These are phyloP conservation scores for Cardamine resedifolia DNA, from an alignment of 345 rosid genomes.

Conservation along the genomic window DNA sequence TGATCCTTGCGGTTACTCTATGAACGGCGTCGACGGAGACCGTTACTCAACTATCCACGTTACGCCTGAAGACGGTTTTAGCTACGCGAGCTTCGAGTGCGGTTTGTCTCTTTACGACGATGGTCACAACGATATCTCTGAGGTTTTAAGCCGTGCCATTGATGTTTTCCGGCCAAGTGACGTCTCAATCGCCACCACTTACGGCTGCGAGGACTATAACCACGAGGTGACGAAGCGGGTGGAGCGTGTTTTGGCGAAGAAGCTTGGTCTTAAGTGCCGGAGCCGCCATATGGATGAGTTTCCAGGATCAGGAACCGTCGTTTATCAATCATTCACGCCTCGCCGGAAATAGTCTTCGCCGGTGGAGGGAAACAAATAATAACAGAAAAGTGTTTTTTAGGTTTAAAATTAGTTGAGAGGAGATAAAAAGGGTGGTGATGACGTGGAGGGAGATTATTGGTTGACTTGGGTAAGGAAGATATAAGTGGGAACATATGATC, in stretches of 20 bases:
- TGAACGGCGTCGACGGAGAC: conserved; percentile 89
- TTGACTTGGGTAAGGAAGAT: conserved; percentile 47
- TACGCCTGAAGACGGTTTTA: conserved; percentile 92
- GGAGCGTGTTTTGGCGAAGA: conserved; percentile 60
- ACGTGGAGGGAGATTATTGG: conserved; percentile 51
- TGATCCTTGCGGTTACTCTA: conserved; percentile 98
- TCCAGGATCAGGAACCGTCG: conserved; percentile 64
- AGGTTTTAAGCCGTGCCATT: conserved; percentile 58
- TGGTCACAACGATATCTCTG: conserved; percentile 44
- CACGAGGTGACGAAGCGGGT: conserved; percentile 62
- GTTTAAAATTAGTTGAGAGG: conserved; percentile 22
- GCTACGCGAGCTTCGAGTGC: conserved; percentile 94
- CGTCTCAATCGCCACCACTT: conserved; percentile 70
- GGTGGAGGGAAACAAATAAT: background rate
- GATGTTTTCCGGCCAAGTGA: conserved; percentile 76
- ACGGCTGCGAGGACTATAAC: conserved; percentile 40
- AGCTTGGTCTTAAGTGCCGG: conserved; percentile 75
- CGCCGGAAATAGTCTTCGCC: conserved; percentile 54
- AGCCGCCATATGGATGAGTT: conserved; percentile 70
- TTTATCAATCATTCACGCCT: conserved; percentile 75
- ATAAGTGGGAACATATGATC: conserved; percentile 62
- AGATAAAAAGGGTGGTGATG: conserved; percentile 28
- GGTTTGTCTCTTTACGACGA: conserved; percentile 59
- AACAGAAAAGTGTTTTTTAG: conserved; percentile 26
- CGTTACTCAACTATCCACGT: conserved; percentile 97